Evolutionary conservation across 2,329 filamentous ascomycete genomes (phyloP), one percentile per base, ranked within the genome.

Genomic region (Mariannaea elegans): DNA sequence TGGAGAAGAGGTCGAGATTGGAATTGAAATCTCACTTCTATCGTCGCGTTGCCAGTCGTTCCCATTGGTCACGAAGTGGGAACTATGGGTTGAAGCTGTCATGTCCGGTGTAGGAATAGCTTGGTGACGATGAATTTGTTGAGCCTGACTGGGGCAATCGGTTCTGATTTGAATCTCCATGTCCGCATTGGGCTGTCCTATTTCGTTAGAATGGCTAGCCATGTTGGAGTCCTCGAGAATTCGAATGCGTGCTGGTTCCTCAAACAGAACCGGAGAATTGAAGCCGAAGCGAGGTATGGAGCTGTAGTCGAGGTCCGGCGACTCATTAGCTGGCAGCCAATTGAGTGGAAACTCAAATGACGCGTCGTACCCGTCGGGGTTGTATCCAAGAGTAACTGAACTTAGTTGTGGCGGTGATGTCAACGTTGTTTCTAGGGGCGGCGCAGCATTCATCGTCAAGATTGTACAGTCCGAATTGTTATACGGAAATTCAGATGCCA

Each of bases 281-380:
- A 41, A 51, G 1, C 48, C 48, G 13, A 52, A 44, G 1, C 38
- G 18, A 13, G 39, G 49, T 19, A 68, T 64, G 0, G 63, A 67
- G 18, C 24, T 64, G 16, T 70, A 71, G 29, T 71, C 69, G 6
- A 70, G 56, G 12, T 70, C 65, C 5, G 64, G 59, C 3, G 49
- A 44, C 16, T 71, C 59, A 24, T 71, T 62, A 13, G 67, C 49
- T 12, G 64, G 65, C 4, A 72, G 21, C 70, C 70, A 71, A n/a
- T 72, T 71, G 24, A 72, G 65, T 0, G 61, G 58, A 12, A 68
- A 59, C 16, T 68, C 61, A 53, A 7, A 56, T 39, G 29, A 65
- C 39, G 3, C 36, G 27, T 45, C 12, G 10, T 46, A 49, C 2
- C 8, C n/a, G 5, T 39, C 47, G 7, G 47, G 12, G 44, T 27